Conservation (phyloP, 108 stramenopile species). For the Schizochytrium sp. region DNA sequence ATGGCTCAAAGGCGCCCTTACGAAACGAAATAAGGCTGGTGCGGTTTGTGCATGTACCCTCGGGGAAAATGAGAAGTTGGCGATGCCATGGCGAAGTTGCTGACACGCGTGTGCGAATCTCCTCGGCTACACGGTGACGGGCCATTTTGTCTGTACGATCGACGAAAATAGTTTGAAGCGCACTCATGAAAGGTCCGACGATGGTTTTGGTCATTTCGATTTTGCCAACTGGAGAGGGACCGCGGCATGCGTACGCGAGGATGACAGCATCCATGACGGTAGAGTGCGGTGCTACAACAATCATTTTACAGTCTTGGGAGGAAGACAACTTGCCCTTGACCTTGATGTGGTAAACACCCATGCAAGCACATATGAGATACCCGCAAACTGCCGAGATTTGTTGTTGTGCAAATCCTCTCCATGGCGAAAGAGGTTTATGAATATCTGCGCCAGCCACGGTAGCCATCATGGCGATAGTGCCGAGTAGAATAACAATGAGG, state of each 20-base stretch:
- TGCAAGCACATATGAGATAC: conserved; percentile 50
- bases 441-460: conserved; percentile 43
- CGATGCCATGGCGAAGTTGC: neutral
- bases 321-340: conserved; percentile 1
- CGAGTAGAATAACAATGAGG: neutral
- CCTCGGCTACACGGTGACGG: neutral
- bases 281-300: conserved; percentile 37
- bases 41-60: conserved; percentile 66
- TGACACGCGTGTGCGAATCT: conserved; percentile 6
- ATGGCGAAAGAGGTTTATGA: conserved; percentile 36
- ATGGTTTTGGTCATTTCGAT: conserved; percentile 4
- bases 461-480: conserved; percentile 18
- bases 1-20: conserved; percentile 64
- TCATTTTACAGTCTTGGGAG: conserved; percentile 34
- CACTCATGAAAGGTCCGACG: conserved; percentile 14
- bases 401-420: conserved; percentile 29
- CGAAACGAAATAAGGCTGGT: conserved; percentile 62
- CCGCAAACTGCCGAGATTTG: conserved; percentile 1
- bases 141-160: conserved; percentile 5
- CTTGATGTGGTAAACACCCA: conserved; percentile 41
- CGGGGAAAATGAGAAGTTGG: conserved; percentile 65
- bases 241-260: conserved; percentile 31
- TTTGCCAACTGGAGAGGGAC: conserved; percentile 45
- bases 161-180: conserved; percentile 37
- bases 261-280: conserved; percentile 55